phyloP scores from a whole-genome alignment of 208 protist species.

The Histomonas meleagridis region DNA sequence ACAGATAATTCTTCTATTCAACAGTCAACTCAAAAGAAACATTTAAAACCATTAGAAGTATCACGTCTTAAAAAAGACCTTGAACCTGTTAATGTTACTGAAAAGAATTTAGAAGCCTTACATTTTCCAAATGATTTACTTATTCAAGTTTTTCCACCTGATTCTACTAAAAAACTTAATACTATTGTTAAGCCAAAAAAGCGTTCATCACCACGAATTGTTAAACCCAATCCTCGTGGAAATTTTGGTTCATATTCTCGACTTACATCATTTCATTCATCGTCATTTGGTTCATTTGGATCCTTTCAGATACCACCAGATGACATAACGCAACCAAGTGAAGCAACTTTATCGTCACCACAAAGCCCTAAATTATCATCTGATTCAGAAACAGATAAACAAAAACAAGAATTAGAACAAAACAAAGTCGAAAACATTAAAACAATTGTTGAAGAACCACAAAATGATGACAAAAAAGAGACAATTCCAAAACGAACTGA shows the following conservation, averaged over 20 bases:
- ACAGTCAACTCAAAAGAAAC: not conserved
- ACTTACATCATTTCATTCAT: not conserved
- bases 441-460: no score
- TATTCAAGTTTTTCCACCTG: constrained; percentile 7
- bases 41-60: not conserved
- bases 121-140: not conserved
- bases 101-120: not conserved
- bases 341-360: not conserved
- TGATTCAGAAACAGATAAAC: no score
- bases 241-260: not conserved
- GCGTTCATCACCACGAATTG: not conserved
- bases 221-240: not conserved
- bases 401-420: no score
- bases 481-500: no score
- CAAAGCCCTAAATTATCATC: not conserved
- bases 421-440: no score
- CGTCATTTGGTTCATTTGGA: not conserved
- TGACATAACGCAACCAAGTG: not conserved
- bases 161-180: not conserved
- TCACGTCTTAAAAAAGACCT: not conserved
- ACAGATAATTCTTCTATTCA: not conserved
- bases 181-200: not conserved
- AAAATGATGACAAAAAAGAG: no score
- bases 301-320: not conserved
- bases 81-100: not conserved